Conservation (phyloP, 345 rosid species). For the Boechera divaricarpa region DNA sequence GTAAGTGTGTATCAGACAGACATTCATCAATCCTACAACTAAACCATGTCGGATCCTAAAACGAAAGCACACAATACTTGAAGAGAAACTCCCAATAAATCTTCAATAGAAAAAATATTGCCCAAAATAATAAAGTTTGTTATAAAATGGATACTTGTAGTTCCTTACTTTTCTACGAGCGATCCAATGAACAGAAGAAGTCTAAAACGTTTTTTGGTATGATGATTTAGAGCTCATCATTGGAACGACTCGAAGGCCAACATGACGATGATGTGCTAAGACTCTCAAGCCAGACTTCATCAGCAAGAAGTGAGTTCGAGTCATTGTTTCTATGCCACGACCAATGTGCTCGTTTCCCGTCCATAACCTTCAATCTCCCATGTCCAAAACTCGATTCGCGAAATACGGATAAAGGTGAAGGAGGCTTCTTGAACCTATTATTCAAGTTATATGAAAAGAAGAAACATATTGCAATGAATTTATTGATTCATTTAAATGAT, state of each 20-base stretch:
- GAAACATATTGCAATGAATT: neutral
- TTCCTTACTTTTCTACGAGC: neutral
- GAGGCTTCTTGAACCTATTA: constrained; percentile 57
- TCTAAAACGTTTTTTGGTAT: neutral
- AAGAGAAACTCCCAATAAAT: constrained; percentile 20
- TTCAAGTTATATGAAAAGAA: neutral
- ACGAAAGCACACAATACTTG: constrained; percentile 12
- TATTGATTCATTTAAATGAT: neutral
- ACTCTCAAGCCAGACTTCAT: constrained; percentile 65
- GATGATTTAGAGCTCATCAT: constrained; percentile 36
- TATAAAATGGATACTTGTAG: neutral
- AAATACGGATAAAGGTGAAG: constrained; percentile 53
- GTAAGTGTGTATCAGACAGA: neutral
- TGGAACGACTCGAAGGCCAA: constrained; percentile 28
- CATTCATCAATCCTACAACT: neutral
- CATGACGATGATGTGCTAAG: constrained; percentile 58
- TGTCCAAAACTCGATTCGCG: constrained; percentile 92
- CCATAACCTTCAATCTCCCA: constrained; percentile 69
- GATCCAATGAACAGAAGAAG: neutral
- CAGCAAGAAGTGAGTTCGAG: constrained; percentile 47
- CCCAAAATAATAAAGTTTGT: neutral
- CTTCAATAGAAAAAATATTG: neutral
- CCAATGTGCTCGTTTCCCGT: constrained; percentile 72
- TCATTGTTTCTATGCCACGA: constrained; percentile 81
- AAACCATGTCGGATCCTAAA: neutral